Conservation (phyloP, 2,329 filamentous ascomycete species). For the Tympanopsis confertula region DNA sequence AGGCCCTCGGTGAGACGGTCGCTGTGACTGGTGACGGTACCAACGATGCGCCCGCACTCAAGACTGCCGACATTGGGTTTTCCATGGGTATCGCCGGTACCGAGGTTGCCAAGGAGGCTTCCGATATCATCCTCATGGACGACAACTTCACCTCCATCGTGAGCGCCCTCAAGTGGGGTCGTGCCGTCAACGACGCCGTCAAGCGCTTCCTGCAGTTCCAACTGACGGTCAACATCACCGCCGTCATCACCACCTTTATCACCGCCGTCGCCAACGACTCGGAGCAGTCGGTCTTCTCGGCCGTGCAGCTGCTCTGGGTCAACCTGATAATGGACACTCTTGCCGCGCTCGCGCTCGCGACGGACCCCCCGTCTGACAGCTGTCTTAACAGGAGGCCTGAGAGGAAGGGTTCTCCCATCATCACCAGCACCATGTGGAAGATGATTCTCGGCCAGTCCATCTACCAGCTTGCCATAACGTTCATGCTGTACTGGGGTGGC, state of each 20-base stretch:
- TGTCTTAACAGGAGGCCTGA: conserved; percentile 68
- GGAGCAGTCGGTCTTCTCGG: conserved; percentile 59
- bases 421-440: conserved; percentile 95
- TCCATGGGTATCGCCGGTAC: conserved; percentile 78
- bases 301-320: conserved; percentile 89
- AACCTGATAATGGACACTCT: conserved; percentile 97
- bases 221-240: conserved; percentile 83
- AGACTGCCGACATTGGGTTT: conserved; percentile 72
- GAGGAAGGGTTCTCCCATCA: conserved; percentile 45
- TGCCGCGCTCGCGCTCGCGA: conserved; percentile 76
- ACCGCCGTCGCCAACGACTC: conserved; percentile 60
- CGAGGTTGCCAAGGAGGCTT: conserved; percentile 75
- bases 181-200: conserved; percentile 66
- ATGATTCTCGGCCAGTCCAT: conserved; percentile 92
- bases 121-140: conserved; percentile 77
- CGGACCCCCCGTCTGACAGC: conserved; percentile 74
- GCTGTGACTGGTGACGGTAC: conserved; percentile 77
- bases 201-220: conserved; percentile 70
- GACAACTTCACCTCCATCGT: conserved; percentile 83
- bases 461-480: conserved; percentile 72
- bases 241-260: conserved; percentile 76
- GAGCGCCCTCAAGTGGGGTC: conserved; percentile 71
- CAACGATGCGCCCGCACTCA: conserved; percentile 72
- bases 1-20: conserved; percentile 64
- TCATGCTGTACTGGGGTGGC: conserved; percentile 76